Conservation (phyloP, 2,329 filamentous ascomycete species). For the Pyrenochaeta sp. region DNA sequence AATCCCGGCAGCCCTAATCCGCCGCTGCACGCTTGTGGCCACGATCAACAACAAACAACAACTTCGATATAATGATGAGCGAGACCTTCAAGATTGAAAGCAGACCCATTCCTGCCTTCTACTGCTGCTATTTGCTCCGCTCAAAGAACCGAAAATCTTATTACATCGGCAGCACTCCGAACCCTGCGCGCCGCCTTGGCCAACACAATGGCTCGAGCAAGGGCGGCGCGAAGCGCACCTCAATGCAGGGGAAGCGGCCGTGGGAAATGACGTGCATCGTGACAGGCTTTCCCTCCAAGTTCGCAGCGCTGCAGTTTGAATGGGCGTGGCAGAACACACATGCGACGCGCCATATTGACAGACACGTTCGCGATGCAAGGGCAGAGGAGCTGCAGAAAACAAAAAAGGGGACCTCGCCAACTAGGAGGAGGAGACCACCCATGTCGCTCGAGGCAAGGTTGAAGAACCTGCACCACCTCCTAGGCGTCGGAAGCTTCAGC, state of each 20-base stretch:
- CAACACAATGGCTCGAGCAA: constrained; percentile 89
- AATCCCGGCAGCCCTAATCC: constrained; percentile 25
- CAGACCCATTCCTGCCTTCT: constrained; percentile 78
- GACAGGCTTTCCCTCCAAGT: constrained; percentile 85
- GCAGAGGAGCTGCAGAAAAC: constrained; percentile 37
- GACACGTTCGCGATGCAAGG: constrained; percentile 47
- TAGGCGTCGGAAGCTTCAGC: constrained; percentile 80
- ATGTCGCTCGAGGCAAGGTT: constrained; percentile 73
- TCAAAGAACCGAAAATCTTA: constrained; percentile 77
- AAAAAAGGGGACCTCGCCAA: constrained; percentile 42
- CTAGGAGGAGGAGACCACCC: constrained; percentile 58
- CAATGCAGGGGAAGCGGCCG: constrained; percentile 72
- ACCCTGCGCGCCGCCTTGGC: constrained; percentile 81
- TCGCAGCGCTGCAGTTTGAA: constrained; percentile 94
- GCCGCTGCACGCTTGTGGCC: constrained; percentile 19
- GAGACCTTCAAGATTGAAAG: constrained; percentile 28
- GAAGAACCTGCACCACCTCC: constrained; percentile 81
- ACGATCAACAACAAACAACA: constrained; percentile 25
- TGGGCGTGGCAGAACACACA: constrained; percentile 94
- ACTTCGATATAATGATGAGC: constrained; percentile 16
- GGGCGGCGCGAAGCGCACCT: constrained; percentile 83
- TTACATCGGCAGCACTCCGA: constrained; percentile 92
- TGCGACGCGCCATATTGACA: constrained; percentile 77
- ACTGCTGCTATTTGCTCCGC: constrained; percentile 90
- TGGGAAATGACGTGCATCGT: constrained; percentile 85